These are phyloP conservation scores for Helicostylum pulchrum DNA, from an alignment of 192 early-diverging fungal genomes.

Conservation along the genomic window DNA sequence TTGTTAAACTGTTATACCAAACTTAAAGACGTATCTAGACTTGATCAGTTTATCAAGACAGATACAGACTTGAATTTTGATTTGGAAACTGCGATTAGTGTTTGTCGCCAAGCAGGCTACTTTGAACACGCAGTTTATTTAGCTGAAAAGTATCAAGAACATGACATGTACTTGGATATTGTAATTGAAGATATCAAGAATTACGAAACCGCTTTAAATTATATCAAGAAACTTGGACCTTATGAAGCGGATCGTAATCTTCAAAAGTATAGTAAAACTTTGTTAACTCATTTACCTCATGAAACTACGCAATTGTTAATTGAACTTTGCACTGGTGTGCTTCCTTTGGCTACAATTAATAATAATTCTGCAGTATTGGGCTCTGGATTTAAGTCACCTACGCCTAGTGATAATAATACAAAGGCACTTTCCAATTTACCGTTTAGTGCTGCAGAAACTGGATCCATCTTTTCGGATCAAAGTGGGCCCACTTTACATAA, in stretches of 20 bases:
- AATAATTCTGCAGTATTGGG: background rate
- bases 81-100: constrained; percentile 90
- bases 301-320: constrained; percentile 54
- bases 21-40: constrained; percentile 76
- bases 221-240: constrained; percentile 61
- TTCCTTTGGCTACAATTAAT: constrained; percentile 15
- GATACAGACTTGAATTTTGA: constrained; percentile 85
- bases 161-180: constrained; percentile 81
- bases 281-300: constrained; percentile 52
- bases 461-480: constrained; percentile 7
- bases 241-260: constrained; percentile 53
- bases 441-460: constrained; percentile 24
- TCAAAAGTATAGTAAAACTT: constrained; percentile 54
- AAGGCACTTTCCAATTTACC: constrained; percentile 36
- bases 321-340: constrained; percentile 49
- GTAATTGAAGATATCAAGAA: constrained; percentile 85
- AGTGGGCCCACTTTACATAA: background rate
- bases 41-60: constrained; percentile 88
- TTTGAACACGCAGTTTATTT: constrained; percentile 89
- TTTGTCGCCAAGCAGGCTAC: constrained; percentile 89
- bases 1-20: constrained; percentile 98
- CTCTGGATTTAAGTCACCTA: constrained; percentile 15
- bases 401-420: constrained; percentile 16
- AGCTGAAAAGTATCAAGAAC: constrained; percentile 76
- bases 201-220: constrained; percentile 72